phyloP scores from a whole-genome alignment of 768 basidiomycete genomes.

The Kwoniella mangroviensis region DNA sequence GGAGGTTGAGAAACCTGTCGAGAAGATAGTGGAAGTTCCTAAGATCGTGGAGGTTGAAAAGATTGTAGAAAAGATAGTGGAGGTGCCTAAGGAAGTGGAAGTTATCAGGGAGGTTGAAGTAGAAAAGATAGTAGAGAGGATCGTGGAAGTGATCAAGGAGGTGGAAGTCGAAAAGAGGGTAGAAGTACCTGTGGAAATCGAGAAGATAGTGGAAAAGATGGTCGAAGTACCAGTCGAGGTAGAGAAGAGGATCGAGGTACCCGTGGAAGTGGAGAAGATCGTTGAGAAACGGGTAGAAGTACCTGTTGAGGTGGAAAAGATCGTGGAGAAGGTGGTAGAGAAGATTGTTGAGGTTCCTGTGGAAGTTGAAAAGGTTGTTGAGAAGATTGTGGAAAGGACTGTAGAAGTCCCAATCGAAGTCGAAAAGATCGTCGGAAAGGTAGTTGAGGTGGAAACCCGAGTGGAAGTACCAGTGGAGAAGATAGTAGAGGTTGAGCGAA shows the following conservation, averaged over 20 bases:
- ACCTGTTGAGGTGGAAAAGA: slow-evolving; percentile 44
- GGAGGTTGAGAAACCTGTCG: slow-evolving; percentile 38
- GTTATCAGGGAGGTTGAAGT: slow-evolving; percentile 44
- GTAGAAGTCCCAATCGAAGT: slow-evolving; percentile 40
- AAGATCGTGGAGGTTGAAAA: slow-evolving; percentile 44
- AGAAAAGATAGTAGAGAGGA: slow-evolving; percentile 43
- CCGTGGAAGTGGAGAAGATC: slow-evolving; percentile 39
- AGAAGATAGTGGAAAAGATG: slow-evolving; percentile 36
- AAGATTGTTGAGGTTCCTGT: slow-evolving; percentile 44
- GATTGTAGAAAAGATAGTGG: slow-evolving; percentile 42
- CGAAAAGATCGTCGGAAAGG: slow-evolving; percentile 46
- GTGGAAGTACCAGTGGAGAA: slow-evolving; percentile 41
- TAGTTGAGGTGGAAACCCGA: slow-evolving; percentile 42
- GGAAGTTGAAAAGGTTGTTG: slow-evolving; percentile 47
- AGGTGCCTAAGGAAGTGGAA: slow-evolving; percentile 41
- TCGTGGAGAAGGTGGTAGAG: slow-evolving; percentile 39
- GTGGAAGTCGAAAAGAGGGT: slow-evolving; percentile 50
- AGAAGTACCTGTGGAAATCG: slow-evolving; percentile 42
- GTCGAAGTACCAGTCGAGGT: slow-evolving; percentile 45
- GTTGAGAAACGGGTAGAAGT: slow-evolving; percentile 47
- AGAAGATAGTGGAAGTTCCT: slow-evolving; percentile 38
- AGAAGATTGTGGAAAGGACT: slow-evolving; percentile 41
- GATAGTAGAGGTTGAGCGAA: slow-evolving; percentile 39
- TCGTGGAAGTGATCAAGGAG: slow-evolving; percentile 45
- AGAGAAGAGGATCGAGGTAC: slow-evolving; percentile 52